A percentile compares a stretch with the other conserved stretches of the same genome.
These are phyloP conservation scores for Pascua sp. DNA, from an alignment of 1,284 basidiomycete genomes.

Conservation along the genomic window DNA sequence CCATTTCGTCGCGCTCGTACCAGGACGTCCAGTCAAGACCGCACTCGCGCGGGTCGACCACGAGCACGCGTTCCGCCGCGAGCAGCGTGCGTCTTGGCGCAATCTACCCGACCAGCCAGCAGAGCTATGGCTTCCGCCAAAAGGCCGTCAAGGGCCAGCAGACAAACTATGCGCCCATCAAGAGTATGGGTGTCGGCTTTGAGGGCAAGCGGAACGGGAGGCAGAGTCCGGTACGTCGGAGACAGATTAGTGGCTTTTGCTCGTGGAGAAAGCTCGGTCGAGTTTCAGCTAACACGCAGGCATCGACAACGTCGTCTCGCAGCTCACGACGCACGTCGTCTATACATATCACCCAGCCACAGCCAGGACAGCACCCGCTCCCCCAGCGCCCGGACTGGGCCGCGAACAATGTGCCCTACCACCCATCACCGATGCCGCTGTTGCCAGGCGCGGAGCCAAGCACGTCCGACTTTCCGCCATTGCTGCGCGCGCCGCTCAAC, in stretches of 20 bases:
- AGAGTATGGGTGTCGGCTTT: slow-evolving; percentile 2
- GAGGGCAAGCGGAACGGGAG: slow-evolving; percentile 26
- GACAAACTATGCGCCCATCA: slow-evolving; percentile 8
- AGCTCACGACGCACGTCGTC: slow-evolving; percentile 36
- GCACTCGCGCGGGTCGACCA: slow-evolving; percentile 44
- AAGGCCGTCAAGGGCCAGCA: slow-evolving; percentile 34
- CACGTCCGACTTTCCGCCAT: slow-evolving; percentile 37
- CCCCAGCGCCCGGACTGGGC: slow-evolving; percentile 46
- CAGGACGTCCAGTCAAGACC: slow-evolving; percentile 41
- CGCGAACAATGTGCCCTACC: slow-evolving; percentile 44
- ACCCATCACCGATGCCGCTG: slow-evolving; percentile 33
- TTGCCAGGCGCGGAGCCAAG: slow-evolving; percentile 14
- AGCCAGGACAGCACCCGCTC: slow-evolving; percentile 39
- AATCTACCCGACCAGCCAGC: slow-evolving; percentile 35
- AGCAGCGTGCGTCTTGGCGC: slow-evolving; percentile 42
- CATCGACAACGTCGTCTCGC: slow-evolving; percentile 39
- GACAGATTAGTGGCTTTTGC: no score
- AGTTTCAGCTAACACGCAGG: slow-evolving; percentile 8
- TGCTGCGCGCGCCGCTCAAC: slow-evolving; percentile 20
- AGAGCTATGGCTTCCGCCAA: slow-evolving; percentile 33
- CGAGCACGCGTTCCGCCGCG: slow-evolving; percentile 39
- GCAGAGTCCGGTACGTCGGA: slow-evolving; percentile 42
- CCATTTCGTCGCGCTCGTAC: slow-evolving; percentile 42
- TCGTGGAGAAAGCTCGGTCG: neutral
- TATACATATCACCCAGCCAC: slow-evolving; percentile 32